Evolutionary conservation across 495 filamentous ascomycete genomes (phyloP).

Genomic region (Hypomontagnella monticulosa): DNA sequence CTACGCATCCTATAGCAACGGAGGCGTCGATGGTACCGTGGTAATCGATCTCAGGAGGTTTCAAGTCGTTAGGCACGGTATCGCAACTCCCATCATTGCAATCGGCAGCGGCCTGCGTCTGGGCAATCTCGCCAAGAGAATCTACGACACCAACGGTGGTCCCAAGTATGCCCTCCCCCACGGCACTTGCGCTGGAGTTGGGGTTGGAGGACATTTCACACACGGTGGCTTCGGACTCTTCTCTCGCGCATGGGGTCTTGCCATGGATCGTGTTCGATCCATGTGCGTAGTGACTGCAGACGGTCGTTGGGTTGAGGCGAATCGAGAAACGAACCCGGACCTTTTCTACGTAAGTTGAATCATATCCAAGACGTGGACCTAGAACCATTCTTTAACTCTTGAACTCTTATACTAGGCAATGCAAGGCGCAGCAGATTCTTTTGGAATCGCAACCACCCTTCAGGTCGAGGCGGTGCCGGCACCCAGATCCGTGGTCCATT

Average conservation of each 20-base stretch:
- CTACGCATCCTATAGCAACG: constrained; percentile 67
- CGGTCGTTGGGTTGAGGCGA: constrained; percentile 56
- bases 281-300: constrained; percentile 73
- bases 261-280: constrained; percentile 69
- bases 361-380: not conserved
- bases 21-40: constrained; percentile 59
- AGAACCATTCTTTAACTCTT: constrained; percentile 4
- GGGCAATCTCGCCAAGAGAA: constrained; percentile 64
- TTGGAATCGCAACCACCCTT: constrained; percentile 67
- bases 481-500: constrained; percentile 58
- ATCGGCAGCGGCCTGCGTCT: constrained; percentile 67
- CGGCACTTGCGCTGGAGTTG: constrained; percentile 67
- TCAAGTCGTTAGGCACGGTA: constrained; percentile 31
- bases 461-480: constrained; percentile 61
- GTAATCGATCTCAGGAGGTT: constrained; percentile 62
- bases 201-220: constrained; percentile 72
- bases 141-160: constrained; percentile 51
- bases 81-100: constrained; percentile 51
- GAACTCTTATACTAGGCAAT: constrained; percentile 55
- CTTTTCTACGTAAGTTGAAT: constrained; percentile 60
- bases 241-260: constrained; percentile 70
- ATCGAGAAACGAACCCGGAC: constrained; percentile 53
- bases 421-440: constrained; percentile 67
- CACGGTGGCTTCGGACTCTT: constrained; percentile 74
- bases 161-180: constrained; percentile 66